Evolutionary conservation across 306 rosid species (phyloP).

Genomic region (Crataegus laevigata): DNA sequence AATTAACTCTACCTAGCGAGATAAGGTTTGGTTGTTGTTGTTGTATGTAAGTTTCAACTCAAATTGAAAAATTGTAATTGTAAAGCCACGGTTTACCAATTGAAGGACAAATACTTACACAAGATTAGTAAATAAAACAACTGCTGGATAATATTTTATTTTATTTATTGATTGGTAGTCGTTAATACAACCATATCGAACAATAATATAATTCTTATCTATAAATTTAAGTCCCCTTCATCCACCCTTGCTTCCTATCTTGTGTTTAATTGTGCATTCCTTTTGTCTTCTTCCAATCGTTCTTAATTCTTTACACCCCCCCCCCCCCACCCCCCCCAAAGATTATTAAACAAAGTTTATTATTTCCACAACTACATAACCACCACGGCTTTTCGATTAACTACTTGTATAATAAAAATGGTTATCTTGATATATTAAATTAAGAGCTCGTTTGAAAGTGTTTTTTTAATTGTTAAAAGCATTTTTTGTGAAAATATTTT

Average conservation of each 20-base stretch:
- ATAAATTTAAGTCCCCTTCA: slow-evolving; percentile 16
- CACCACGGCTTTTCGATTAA: slow-evolving; percentile 38
- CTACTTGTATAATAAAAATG: not conserved
- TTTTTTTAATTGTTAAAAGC: rapidly evolving
- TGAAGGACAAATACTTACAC: not conserved
- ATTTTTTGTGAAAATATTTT: too few relatives aligned
- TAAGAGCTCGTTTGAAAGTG: too few relatives aligned
- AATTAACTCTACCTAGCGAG: too few relatives aligned
- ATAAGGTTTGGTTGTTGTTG: too few relatives aligned
- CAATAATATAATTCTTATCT: slow-evolving; percentile 18
- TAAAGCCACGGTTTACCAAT: not conserved
- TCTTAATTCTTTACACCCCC: not conserved
- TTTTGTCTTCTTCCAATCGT: slow-evolving; percentile 25
- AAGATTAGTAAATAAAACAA: not conserved
- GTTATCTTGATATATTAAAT: too few relatives aligned
- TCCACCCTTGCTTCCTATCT: not conserved
- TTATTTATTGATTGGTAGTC: not conserved
- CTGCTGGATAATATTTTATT: not conserved
- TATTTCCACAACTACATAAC: slow-evolving; percentile 24
- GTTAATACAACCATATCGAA: not conserved
- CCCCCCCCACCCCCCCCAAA: slow-evolving; percentile 6
- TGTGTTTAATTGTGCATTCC: slow-evolving; percentile 6
- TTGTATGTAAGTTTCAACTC: not conserved
- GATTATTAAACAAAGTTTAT: not conserved
- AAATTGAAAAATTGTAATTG: not conserved